These are phyloP conservation scores for Botrytis paeoniae DNA, from an alignment of 2,329 filamentous ascomycete genomes.

Conservation along the genomic window DNA sequence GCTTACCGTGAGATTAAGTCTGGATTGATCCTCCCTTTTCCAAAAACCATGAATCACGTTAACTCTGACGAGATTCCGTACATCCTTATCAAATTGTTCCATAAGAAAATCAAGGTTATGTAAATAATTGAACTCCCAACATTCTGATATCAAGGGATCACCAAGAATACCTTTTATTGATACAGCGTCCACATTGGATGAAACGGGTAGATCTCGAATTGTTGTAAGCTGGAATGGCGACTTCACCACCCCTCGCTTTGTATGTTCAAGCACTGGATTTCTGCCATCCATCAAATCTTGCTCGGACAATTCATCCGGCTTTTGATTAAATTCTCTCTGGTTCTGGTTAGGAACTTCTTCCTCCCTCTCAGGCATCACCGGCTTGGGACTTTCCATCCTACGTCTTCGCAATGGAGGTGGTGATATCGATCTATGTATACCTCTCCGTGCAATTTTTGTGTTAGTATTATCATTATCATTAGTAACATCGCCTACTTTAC, in stretches of 20 bases:
- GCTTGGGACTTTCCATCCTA: neutral
- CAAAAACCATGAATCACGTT: conserved; percentile 63
- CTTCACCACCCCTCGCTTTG: conserved; percentile 23
- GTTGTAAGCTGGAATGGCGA: conserved; percentile 60
- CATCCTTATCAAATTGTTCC: conserved; percentile 53
- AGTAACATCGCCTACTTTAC: conserved; percentile 21
- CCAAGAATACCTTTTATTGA: conserved; percentile 56
- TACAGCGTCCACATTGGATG: conserved; percentile 55
- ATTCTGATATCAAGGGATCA: conserved; percentile 54
- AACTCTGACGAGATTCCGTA: conserved; percentile 50
- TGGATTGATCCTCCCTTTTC: conserved; percentile 61
- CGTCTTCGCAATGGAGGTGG: conserved; percentile 32
- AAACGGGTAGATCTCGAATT: conserved; percentile 50
- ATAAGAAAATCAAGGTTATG: conserved; percentile 59
- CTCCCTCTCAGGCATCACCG: neutral
- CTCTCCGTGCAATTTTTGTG: neutral
- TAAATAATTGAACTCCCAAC: conserved; percentile 56
- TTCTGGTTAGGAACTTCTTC: neutral
- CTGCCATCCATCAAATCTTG: neutral
- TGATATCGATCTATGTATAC: conserved; percentile 31
- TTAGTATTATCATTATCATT: neutral
- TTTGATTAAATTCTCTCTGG: neutral
- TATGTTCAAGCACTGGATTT: neutral
- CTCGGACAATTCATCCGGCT: neutral
- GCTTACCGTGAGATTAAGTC: conserved; percentile 44